These are phyloP conservation scores for Ustilago lituana DNA, from an alignment of 1,284 basidiomycete species.

Conservation along the genomic window DNA sequence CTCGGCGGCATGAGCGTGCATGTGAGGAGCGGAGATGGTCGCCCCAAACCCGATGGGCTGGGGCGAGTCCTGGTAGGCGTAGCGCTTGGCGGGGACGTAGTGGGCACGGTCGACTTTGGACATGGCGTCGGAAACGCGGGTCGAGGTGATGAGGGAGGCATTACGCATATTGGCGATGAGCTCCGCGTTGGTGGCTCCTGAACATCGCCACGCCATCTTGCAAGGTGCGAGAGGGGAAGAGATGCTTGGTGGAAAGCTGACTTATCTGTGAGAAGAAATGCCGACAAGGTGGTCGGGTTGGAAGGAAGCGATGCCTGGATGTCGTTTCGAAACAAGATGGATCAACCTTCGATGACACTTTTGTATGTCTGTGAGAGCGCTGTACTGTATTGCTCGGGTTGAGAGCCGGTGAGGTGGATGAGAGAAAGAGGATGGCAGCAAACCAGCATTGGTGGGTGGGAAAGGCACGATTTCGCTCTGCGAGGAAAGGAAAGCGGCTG, in stretches of 20 bases:
- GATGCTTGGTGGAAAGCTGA: too few species aligned
- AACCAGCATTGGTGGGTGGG: too few species aligned
- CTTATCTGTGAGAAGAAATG: too few species aligned
- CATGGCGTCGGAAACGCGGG: constrained; percentile 52
- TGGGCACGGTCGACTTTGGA: constrained; percentile 67
- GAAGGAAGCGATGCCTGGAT: too few species aligned
- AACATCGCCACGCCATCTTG: constrained; percentile 82
- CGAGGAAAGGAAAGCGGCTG: neutral
- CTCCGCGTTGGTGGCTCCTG: constrained; percentile 76
- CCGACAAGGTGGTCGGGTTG: too few species aligned
- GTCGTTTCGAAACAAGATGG: too few species aligned
- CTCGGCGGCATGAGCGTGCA: constrained; percentile 81
- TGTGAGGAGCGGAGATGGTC: constrained; percentile 90
- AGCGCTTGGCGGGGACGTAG: constrained; percentile 71
- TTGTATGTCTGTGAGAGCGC: too few species aligned
- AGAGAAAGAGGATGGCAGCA: too few species aligned
- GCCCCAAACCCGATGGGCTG: constrained; percentile 83
- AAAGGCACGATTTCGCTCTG: neutral
- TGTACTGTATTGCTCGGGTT: too few species aligned
- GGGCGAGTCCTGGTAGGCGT: constrained; percentile 80
- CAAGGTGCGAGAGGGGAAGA: too few species aligned
- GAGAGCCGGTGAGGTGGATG: too few species aligned
- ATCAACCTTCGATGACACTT: too few species aligned
- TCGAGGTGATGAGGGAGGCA: constrained; percentile 71
- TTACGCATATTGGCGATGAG: constrained; percentile 76